These are phyloP conservation scores for Hibiscus mutabilis DNA, from an alignment of 345 rosid genomes.

Conservation along the genomic window DNA sequence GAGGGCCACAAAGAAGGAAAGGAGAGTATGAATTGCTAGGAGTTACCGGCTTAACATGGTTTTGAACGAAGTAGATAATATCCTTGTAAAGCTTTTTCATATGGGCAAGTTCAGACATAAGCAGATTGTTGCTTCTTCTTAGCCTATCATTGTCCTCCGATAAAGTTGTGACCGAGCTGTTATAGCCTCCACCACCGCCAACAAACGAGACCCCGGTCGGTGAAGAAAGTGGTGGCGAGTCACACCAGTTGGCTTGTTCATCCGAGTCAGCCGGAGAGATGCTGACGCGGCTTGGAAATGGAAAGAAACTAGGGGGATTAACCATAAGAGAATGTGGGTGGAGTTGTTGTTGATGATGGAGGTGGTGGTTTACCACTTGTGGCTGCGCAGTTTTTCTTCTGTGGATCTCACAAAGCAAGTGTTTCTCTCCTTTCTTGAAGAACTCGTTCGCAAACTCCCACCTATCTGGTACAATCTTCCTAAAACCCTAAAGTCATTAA, in stretches of 20 bases:
- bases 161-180: conserved; percentile 47
- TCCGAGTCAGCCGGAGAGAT: conserved; percentile 50
- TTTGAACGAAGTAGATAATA: conserved; percentile 85
- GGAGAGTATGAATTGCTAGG: conserved; percentile 59
- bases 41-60: conserved; percentile 82
- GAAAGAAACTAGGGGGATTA: conserved; percentile 42
- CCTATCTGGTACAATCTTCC: conserved; percentile 94
- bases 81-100: conserved; percentile 92
- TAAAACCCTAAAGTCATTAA: conserved; percentile 64
- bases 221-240: conserved; percentile 49
- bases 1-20: conserved; percentile 33
- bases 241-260: conserved; percentile 61
- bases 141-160: conserved; percentile 83
- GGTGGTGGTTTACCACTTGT: conserved; percentile 36
- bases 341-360: conserved; percentile 24
- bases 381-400: conserved; percentile 78
- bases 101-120: conserved; percentile 78
- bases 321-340: conserved; percentile 38
- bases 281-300: conserved; percentile 47
- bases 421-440: conserved; percentile 90
- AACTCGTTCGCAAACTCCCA: conserved; percentile 97
- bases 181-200: conserved; percentile 13
- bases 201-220: conserved; percentile 19
- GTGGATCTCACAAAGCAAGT: conserved; percentile 89
- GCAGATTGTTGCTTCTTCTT: conserved; percentile 63